Evolutionary conservation across 768 basidiomycete genomes (phyloP).

Genomic region (Russula lepida): DNA sequence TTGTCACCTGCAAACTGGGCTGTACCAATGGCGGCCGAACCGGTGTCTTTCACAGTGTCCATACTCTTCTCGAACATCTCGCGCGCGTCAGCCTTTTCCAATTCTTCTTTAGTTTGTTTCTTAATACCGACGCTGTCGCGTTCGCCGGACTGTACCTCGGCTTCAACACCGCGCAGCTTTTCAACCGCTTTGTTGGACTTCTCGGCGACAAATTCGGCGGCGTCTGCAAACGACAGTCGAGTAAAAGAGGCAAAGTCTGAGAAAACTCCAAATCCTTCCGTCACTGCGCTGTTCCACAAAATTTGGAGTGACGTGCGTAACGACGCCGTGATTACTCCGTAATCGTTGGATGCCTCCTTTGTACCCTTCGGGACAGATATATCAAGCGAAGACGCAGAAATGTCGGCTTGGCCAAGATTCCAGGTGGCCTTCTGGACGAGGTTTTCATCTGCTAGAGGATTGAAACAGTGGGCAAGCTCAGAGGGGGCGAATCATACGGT

Average conservation of each 20-base stretch:
- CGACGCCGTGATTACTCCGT: conserved; percentile 40
- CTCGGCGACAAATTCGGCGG: conserved; percentile 49
- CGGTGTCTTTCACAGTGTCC: conserved; percentile 53
- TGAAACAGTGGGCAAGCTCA: not conserved
- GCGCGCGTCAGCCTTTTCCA: conserved; percentile 36
- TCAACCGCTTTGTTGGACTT: conserved; percentile 46
- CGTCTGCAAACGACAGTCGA: conserved; percentile 57
- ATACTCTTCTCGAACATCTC: conserved; percentile 57
- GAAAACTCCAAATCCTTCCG: conserved; percentile 47
- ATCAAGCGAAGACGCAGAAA: conserved; percentile 32
- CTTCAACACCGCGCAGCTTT: conserved; percentile 45
- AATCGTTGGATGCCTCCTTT: conserved; percentile 42
- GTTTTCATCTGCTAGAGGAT: conserved; percentile 43
- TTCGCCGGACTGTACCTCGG: conserved; percentile 52
- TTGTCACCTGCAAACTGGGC: conserved; percentile 36
- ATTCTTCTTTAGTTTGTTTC: conserved; percentile 40
- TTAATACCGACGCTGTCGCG: conserved; percentile 50
- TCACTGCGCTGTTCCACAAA: conserved; percentile 44
- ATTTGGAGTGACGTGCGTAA: conserved; percentile 44
- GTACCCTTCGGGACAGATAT: conserved; percentile 29
- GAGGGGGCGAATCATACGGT: conserved; percentile 32
- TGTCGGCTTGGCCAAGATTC: conserved; percentile 51
- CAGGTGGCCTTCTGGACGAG: conserved; percentile 57
- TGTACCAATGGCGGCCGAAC: conserved; percentile 41
- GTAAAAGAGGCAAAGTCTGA: conserved; percentile 57